phyloP scores from a whole-genome alignment of 164 flowering plant genomes.

The Magnolia changhungtana region DNA sequence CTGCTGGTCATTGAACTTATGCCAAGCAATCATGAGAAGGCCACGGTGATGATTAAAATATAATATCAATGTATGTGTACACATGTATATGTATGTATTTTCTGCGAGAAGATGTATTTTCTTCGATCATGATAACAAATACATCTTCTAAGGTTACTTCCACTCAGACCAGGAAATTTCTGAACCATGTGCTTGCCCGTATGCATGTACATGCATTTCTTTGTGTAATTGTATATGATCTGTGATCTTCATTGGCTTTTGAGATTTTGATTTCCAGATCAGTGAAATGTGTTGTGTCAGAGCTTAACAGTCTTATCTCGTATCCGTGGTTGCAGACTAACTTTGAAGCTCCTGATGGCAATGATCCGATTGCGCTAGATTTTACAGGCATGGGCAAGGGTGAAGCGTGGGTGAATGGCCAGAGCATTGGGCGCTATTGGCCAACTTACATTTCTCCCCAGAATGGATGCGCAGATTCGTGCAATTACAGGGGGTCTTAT shows the following conservation, averaged over 20 bases:
- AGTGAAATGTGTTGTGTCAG: background rate
- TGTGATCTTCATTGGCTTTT: background rate
- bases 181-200: background rate
- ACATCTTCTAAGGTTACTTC: background rate
- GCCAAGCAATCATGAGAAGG: too few species aligned
- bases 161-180: background rate
- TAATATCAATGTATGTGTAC: too few species aligned
- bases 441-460: slow-evolving; percentile 54
- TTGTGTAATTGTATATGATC: background rate
- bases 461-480: slow-evolving; percentile 57
- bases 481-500: slow-evolving; percentile 71
- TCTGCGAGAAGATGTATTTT: too few species aligned
- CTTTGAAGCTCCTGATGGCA: slow-evolving; percentile 80
- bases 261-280: background rate
- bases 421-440: slow-evolving; percentile 97
- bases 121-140: too few species aligned
- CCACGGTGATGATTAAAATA: too few species aligned
- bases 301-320: background rate
- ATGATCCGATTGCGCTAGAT: slow-evolving; percentile 70
- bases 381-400: slow-evolving; percentile 91
- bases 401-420: slow-evolving; percentile 97
- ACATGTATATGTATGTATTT: too few species aligned
- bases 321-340: slow-evolving; percentile 44
- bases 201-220: background rate
- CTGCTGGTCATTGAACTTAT: too few species aligned